Evolutionary conservation across 2,329 filamentous ascomycete species (phyloP).

Genomic region (Arthrobotrys conoides): DNA sequence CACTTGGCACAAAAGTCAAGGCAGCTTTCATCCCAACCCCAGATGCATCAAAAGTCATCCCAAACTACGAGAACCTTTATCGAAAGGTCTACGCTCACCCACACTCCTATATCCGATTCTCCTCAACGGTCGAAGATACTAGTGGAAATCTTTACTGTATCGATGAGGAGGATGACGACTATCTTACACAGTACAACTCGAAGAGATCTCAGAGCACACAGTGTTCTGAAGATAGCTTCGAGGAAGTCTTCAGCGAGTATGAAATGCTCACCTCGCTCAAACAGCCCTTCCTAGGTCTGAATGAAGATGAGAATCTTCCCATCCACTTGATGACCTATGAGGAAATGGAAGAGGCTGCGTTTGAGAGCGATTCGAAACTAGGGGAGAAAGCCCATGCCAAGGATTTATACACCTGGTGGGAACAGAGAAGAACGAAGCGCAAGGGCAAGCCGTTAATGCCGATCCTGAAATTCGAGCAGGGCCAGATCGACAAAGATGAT

Average conservation of each 20-base stretch:
- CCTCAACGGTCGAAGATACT: constrained; percentile 96
- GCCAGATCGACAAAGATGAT: constrained; percentile 88
- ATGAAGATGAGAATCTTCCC: constrained; percentile 77
- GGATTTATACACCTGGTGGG: constrained; percentile 76
- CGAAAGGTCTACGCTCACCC: constrained; percentile 84
- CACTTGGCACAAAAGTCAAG: constrained; percentile 74
- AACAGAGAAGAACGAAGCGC: constrained; percentile 75
- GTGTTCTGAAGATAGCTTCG: constrained; percentile 91
- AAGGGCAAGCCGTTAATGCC: constrained; percentile 82
- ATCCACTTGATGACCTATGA: constrained; percentile 82
- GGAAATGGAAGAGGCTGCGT: constrained; percentile 75
- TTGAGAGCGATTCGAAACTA: constrained; percentile 56
- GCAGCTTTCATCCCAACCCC: constrained; percentile 78
- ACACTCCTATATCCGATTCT: constrained; percentile 95
- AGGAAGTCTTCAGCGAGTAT: constrained; percentile 93
- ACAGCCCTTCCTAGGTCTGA: constrained; percentile 82
- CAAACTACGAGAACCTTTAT: constrained; percentile 93
- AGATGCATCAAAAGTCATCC: constrained; percentile 73
- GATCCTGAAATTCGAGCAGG: constrained; percentile 90
- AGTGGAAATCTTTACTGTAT: constrained; percentile 93
- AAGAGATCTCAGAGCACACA: constrained; percentile 76
- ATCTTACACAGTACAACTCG: constrained; percentile 83
- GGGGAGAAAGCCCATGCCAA: constrained; percentile 48
- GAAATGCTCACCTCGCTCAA: constrained; percentile 87
- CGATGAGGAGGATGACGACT: constrained; percentile 89